Evolutionary conservation across 1,284 basidiomycete species (phyloP).

Genomic region (Cryptococcus floricola): DNA sequence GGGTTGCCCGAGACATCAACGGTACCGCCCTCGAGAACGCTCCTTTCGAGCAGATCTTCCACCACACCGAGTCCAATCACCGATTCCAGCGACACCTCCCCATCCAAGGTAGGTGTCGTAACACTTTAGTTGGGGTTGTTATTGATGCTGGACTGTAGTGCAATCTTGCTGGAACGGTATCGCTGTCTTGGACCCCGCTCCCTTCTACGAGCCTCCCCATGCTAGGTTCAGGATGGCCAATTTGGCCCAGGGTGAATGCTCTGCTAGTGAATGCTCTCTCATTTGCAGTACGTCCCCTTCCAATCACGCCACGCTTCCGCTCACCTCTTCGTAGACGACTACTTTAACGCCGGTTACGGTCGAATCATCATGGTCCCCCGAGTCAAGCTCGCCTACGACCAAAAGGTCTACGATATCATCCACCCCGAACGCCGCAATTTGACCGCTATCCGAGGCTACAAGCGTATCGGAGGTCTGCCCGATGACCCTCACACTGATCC

Average conservation of each 20-base stretch:
- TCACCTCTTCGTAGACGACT: slow-evolving; percentile 52
- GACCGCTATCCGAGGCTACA: slow-evolving; percentile 87
- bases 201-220: slow-evolving; percentile 82
- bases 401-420: slow-evolving; percentile 89
- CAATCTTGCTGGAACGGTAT: slow-evolving; percentile 97
- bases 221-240: slow-evolving; percentile 90
- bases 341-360: slow-evolving; percentile 87
- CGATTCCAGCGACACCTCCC: slow-evolving; percentile 87
- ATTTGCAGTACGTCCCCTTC: slow-evolving; percentile 69
- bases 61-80: slow-evolving; percentile 66
- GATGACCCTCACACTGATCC: slow-evolving; percentile 92
- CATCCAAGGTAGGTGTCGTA: slow-evolving; percentile 57
- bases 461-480: slow-evolving; percentile 80
- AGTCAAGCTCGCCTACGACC: slow-evolving; percentile 89
- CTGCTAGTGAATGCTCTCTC: slow-evolving; percentile 85
- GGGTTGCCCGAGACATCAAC: slow-evolving; percentile 95
- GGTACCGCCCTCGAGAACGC: slow-evolving; percentile 94
- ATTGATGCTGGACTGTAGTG: slow-evolving; percentile 49
- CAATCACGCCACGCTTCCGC: not conserved
- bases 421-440: slow-evolving; percentile 83
- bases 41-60: slow-evolving; percentile 88
- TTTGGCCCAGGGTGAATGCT: slow-evolving; percentile 74
- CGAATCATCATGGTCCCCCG: slow-evolving; percentile 93
- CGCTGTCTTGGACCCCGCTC: slow-evolving; percentile 84
- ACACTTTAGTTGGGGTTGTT: not conserved